Base-by-base conservation (phyloP, 2,329 filamentous ascomycete species). In the Trichophaea hybrida region DNA sequence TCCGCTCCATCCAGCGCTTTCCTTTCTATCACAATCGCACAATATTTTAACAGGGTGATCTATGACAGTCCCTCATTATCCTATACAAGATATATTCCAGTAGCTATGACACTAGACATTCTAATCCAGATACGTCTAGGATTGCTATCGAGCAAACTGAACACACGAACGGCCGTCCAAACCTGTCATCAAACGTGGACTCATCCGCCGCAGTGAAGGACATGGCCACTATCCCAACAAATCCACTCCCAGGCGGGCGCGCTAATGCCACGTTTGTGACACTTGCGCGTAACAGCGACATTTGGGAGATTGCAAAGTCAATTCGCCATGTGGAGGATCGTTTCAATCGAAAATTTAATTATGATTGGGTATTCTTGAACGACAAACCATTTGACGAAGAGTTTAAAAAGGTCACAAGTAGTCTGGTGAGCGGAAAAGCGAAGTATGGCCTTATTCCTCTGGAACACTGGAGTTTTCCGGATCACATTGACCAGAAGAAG, bases 361-460 rank as follows among this genome's bases (percentile, higher is more conserved):
- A 98, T 75, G 91, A 97, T 72, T 98, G 94, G 94, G 91, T 98
- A 57, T 98, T 98, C 76, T 77, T 98, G 63, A 98, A 98, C 74
- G 93, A 98, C 72, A 82, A 90, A 72, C 87, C 89, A 0, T 98
- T 98, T 70, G 86, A 95, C 71, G 86, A 87, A 2, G 83, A 82
- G 7, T 98, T 98, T 79, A 97, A 90, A 74, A 91, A 88, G 73
- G 79, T 97, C 66, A 98, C 93, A 3, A 80, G 80, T 4, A 84
- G 88, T 1, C 80, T 98, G 40, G 86, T 94, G n/a, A 97, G 91
- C 10, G 93, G 93, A 59, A 94, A 82, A 68, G 90, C 93, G 50
- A 81, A 86, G 72, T 98, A 96, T 72, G 93, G 90, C 71, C 77
- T 85, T 72, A 97, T 98, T 64, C 83, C 87, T 46, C 78, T 81